These are phyloP conservation scores for Clitopilus hobsonii DNA, from an alignment of 768 basidiomycete genomes.

Conservation along the genomic window DNA sequence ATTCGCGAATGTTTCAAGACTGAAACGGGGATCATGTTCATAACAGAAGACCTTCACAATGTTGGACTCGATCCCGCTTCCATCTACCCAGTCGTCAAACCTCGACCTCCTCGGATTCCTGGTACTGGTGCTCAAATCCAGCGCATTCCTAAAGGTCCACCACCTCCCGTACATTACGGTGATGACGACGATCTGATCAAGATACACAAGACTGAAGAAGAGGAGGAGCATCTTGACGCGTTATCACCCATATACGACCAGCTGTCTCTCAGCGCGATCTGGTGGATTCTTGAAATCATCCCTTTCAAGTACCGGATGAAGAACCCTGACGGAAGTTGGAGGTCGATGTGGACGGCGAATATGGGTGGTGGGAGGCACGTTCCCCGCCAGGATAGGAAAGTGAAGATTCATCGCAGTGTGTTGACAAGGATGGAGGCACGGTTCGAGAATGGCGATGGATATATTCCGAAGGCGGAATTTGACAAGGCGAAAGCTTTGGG, in stretches of 20 bases:
- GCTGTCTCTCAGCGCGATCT: constrained; percentile 15
- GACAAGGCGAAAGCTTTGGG: no score
- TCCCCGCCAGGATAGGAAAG: no score
- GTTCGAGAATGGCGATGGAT: no score
- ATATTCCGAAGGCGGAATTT: no score
- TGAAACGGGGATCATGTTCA: constrained; percentile 40
- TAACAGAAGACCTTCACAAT: constrained; percentile 21
- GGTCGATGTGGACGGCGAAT: no score
- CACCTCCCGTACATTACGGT: constrained; percentile 12
- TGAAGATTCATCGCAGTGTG: no score
- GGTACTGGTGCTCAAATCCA: background rate
- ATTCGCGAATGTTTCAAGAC: constrained; percentile 40
- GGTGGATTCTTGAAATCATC: constrained; percentile 4
- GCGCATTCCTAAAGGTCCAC: background rate
- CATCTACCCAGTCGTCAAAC: constrained; percentile 20
- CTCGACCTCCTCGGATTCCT: constrained; percentile 32
- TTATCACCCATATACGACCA: constrained; percentile 35
- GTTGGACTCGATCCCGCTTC: constrained; percentile 18
- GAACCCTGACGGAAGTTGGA: background rate
- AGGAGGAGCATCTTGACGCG: constrained; percentile 41
- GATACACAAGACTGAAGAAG: constrained; percentile 31
- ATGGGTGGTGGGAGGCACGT: no score
- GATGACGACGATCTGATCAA: constrained; percentile 40
- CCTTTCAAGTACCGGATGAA: background rate
- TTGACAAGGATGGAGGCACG: no score